Evolutionary conservation across 768 basidiomycete species (phyloP).

Genomic region (Suillus brevipes): DNA sequence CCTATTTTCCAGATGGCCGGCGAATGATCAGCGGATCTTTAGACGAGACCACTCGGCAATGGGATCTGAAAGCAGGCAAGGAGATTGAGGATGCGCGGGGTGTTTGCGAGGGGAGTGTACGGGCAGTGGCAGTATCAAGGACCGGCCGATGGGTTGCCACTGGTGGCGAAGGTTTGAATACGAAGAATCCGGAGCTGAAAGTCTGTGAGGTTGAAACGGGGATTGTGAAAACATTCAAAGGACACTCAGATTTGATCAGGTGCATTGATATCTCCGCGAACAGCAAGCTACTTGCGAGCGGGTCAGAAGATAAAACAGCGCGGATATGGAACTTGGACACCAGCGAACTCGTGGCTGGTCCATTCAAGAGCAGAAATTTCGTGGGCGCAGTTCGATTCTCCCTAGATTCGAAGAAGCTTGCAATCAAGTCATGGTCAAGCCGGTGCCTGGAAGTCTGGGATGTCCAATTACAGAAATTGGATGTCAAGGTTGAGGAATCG

Average conservation of each 20-base stretch:
- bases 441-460: background rate
- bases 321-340: background rate
- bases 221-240: background rate
- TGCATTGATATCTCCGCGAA: background rate
- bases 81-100: background rate
- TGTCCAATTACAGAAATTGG: background rate
- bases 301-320: background rate
- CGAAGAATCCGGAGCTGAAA: background rate
- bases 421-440: background rate
- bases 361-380: background rate
- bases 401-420: background rate
- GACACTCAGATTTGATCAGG: accelerated
- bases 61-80: background rate
- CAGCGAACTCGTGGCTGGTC: background rate
- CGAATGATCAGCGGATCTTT: background rate
- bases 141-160: background rate
- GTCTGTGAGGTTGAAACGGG: background rate
- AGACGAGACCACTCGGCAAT: background rate
- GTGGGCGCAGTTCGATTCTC: background rate
- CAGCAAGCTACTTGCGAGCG: background rate
- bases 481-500: background rate
- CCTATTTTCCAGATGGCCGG: background rate
- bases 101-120: background rate
- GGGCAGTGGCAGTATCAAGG: background rate
- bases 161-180: background rate